These are phyloP conservation scores for Aphanomyces stellatus DNA, from an alignment of 352 stramenopile genomes.

Conservation along the genomic window DNA sequence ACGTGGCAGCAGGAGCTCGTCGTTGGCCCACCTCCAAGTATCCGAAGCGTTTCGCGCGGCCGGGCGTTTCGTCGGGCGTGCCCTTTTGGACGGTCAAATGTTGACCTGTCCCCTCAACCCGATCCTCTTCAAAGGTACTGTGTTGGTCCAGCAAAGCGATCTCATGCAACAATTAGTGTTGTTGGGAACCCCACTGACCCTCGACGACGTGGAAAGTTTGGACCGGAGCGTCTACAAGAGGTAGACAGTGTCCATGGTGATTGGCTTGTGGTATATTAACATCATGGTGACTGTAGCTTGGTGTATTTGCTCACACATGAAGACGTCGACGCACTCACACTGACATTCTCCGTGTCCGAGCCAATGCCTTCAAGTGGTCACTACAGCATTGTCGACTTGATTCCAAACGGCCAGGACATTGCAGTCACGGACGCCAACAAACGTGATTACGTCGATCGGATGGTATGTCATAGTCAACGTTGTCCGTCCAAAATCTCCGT, in stretches of 20 bases:
- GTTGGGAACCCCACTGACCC: conserved; percentile 88
- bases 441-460: conserved; percentile 86
- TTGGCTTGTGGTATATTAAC: background rate
- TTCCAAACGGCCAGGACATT: conserved; percentile 45
- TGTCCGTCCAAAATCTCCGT: background rate
- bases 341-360: conserved; percentile 58
- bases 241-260: conserved; percentile 42
- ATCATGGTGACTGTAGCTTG: conserved; percentile 26
- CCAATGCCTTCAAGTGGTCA: conserved; percentile 63
- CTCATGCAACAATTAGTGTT: conserved; percentile 44
- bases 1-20: background rate
- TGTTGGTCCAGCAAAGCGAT: conserved; percentile 66
- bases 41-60: background rate
- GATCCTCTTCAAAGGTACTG: conserved; percentile 18
- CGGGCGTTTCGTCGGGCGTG: conserved; percentile 35
- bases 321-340: conserved; percentile 35
- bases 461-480: conserved; percentile 45
- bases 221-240: conserved; percentile 42
- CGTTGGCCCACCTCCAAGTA: conserved; percentile 36
- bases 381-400: conserved; percentile 48
- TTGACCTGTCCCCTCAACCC: background rate
- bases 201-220: conserved; percentile 90
- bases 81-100: conserved; percentile 25
- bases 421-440: conserved; percentile 95
- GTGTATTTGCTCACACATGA: conserved; percentile 60